A percentile compares a stretch with the other conserved stretches of the same genome.
phyloP scores from a whole-genome alignment of 2,329 filamentous ascomycete species.

The Fusarium succisae region DNA sequence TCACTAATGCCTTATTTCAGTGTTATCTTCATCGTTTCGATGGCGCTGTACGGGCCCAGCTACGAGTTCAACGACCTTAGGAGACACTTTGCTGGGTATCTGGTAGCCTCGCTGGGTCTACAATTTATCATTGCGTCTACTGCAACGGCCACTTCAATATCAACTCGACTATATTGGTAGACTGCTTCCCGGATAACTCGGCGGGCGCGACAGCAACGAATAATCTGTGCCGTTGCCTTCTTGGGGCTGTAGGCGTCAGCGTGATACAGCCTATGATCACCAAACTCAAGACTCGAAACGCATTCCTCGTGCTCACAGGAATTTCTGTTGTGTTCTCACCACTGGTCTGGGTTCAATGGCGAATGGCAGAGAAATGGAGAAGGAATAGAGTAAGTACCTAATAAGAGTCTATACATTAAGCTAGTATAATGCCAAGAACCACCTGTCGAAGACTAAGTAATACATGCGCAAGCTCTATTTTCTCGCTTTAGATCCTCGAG shows the following conservation, averaged over 20 bases:
- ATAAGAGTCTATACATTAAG: neutral
- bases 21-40: neutral
- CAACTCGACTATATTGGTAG: neutral
- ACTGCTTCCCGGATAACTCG: neutral
- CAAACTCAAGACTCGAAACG: neutral
- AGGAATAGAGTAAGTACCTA: neutral
- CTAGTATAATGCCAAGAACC: neutral
- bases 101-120: neutral
- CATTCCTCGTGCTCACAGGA: neutral
- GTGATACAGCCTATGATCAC: neutral
- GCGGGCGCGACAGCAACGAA: neutral
- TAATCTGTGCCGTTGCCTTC: neutral
- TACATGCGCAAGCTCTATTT: neutral
- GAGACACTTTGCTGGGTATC: neutral
- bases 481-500: rapidly evolving
- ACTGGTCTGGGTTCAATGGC: neutral
- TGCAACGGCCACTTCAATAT: slow-evolving; percentile 1
- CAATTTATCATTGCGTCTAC: neutral
- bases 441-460: too few relatives aligned
- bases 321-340: neutral
- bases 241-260: neutral
- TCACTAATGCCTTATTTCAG: neutral
- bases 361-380: neutral
- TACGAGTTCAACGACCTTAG: neutral
- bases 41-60: neutral